Conservation (phyloP, 1,284 basidiomycete genomes). For the Stereum hirsutum region DNA sequence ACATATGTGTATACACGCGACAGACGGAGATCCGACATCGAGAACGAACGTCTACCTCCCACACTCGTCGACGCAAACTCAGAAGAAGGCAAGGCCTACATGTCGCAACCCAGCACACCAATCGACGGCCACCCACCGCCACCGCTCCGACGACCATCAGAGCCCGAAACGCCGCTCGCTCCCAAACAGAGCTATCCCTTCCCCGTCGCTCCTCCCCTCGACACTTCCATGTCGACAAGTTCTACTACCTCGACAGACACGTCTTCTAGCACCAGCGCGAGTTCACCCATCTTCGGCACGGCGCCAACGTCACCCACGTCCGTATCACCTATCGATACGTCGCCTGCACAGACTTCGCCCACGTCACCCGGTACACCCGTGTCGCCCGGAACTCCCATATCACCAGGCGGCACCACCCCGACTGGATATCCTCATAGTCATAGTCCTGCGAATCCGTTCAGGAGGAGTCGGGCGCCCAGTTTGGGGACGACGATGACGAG, state of each 20-base stretch:
- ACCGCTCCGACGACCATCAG: constrained; percentile 44
- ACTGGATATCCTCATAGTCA: no score
- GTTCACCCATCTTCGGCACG: no score
- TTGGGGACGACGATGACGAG: constrained; percentile 95
- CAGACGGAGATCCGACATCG: constrained; percentile 96
- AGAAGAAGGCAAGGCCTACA: constrained; percentile 59
- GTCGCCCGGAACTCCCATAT: constrained; percentile 24
- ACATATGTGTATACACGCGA: neutral
- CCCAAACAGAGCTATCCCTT: constrained; percentile 38
- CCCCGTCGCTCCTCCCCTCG: constrained; percentile 42
- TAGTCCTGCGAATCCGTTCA: constrained; percentile 47
- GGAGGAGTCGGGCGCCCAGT: constrained; percentile 77
- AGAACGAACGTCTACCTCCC: constrained; percentile 95
- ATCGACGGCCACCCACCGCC: constrained; percentile 33
- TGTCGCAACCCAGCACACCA: constrained; percentile 41
- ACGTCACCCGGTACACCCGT: constrained; percentile 21
- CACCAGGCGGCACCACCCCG: no score
- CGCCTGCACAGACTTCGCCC: constrained; percentile 27
- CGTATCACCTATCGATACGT: constrained; percentile 10
- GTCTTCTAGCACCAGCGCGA: no score
- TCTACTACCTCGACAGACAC: no score
- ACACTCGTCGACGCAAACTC: constrained; percentile 88
- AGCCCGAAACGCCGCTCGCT: constrained; percentile 23
- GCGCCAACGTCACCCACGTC: constrained; percentile 22
- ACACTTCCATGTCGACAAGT: constrained; percentile 34